Conservation (phyloP, 176 grass and related monocot genomes). For the Carex pumila region DNA sequence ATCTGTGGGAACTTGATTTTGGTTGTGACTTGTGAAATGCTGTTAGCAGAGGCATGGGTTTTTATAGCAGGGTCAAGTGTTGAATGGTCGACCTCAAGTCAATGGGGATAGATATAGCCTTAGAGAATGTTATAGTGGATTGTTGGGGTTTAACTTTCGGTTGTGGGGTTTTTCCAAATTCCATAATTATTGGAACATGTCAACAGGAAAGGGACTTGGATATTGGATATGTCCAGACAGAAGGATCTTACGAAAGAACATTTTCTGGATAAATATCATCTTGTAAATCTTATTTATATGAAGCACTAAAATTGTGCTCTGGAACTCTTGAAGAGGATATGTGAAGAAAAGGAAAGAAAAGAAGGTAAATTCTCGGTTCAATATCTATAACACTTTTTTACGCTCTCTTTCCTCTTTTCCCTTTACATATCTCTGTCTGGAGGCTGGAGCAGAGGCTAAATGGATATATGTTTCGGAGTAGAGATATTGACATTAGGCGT, state of each 20-base stretch:
- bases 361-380: too few species aligned
- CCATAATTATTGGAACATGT: neutral
- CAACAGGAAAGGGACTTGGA: neutral
- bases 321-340: too few species aligned
- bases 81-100: neutral
- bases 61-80: neutral
- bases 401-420: too few species aligned
- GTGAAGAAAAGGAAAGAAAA: too few species aligned
- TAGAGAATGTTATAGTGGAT: neutral
- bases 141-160: neutral
- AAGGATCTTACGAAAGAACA: neutral
- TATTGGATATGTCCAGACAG: neutral
- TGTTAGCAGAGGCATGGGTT: neutral
- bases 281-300: too few species aligned
- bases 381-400: too few species aligned
- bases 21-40: slow-evolving; percentile 1
- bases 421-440: too few species aligned
- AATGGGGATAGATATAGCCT: neutral
- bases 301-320: too few species aligned
- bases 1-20: neutral
- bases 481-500: too few species aligned
- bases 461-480: too few species aligned
- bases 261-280: neutral
- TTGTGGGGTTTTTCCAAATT: neutral
- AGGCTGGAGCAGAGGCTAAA: too few species aligned